A percentile compares a stretch with the other conserved stretches of the same genome.
These are phyloP conservation scores for Hsuehochloa calcarea DNA, from an alignment of 176 grass and related monocot species.

Conservation along the genomic window DNA sequence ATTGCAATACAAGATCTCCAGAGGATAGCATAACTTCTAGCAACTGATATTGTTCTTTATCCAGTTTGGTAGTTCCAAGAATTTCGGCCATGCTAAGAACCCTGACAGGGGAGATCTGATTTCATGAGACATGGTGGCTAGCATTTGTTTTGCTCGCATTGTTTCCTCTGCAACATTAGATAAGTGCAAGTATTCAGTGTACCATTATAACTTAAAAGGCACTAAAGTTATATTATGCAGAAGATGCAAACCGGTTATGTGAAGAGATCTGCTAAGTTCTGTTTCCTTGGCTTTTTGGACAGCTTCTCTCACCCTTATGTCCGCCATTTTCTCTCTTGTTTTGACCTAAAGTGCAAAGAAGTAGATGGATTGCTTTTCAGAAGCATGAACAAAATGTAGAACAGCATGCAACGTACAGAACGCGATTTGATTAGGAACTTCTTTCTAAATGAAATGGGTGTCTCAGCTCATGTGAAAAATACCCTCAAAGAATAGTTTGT, in stretches of 20 bases:
- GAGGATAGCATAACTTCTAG: conserved; percentile 95
- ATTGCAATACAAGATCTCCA: conserved; percentile 90
- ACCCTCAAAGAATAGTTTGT: background rate
- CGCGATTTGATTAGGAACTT: background rate
- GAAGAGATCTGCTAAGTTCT: conserved; percentile 82
- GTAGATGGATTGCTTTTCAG: conserved; percentile 32
- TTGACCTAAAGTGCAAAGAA: conserved; percentile 45
- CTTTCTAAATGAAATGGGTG: background rate
- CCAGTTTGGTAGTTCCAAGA: conserved; percentile 66
- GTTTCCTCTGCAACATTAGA: conserved; percentile 73
- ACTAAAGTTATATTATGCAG: conserved; percentile 6
- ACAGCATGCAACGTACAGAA: background rate
- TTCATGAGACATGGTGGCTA: conserved; percentile 97
- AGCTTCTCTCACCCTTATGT: conserved; percentile 75
- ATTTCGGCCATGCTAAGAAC: conserved; percentile 95
- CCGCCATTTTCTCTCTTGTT: conserved; percentile 82
- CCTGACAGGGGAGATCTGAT: conserved; percentile 92
- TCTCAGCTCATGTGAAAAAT: background rate
- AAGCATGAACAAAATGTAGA: conserved; percentile 18
- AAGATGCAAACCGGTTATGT: conserved; percentile 73
- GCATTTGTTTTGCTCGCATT: conserved; percentile 96
- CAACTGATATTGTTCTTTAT: conserved; percentile 80
- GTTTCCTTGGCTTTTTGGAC: conserved; percentile 94
- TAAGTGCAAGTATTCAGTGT: conserved; percentile 22
- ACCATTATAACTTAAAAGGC: background rate